These are phyloP conservation scores for Arthrobotrys iridis DNA, from an alignment of 2,329 filamentous ascomycete species.

Conservation along the genomic window DNA sequence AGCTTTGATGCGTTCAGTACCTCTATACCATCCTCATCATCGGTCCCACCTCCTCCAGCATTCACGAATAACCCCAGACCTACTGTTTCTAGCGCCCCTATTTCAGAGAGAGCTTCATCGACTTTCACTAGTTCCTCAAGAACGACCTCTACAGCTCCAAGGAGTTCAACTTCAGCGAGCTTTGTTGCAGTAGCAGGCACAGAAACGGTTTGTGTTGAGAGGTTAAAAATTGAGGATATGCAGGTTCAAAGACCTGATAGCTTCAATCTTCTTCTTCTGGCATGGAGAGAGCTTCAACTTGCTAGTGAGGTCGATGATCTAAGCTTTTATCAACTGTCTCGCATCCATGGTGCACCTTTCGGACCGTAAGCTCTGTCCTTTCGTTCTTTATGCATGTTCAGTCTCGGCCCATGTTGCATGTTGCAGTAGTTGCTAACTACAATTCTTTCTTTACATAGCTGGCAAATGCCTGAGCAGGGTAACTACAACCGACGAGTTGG, in stretches of 20 bases:
- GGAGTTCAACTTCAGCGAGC: not conserved
- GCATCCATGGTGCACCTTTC: slow-evolving; percentile 55
- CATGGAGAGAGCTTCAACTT: slow-evolving; percentile 52
- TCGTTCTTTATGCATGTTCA: not conserved
- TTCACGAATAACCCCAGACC: not conserved
- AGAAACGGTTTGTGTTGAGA: slow-evolving; percentile 40
- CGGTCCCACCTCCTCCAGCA: slow-evolving; percentile 9
- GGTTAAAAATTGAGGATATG: slow-evolving; percentile 48
- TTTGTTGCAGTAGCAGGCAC: slow-evolving; percentile 28
- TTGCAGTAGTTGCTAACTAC: not conserved
- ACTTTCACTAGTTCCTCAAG: not conserved
- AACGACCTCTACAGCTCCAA: not conserved
- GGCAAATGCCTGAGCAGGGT: slow-evolving; percentile 46
- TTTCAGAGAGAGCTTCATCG: not conserved
- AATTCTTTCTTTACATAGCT: slow-evolving; percentile 6
- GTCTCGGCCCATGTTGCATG: not conserved
- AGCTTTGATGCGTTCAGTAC: not conserved
- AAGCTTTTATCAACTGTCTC: slow-evolving; percentile 52
- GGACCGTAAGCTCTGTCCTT: slow-evolving; percentile 50
- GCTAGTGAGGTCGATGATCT: slow-evolving; percentile 50
- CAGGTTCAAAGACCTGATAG: slow-evolving; percentile 32
- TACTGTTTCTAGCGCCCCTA: not conserved
- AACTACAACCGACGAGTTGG: slow-evolving; percentile 52
- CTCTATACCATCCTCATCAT: not conserved
- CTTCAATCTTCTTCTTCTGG: slow-evolving; percentile 56